These are phyloP conservation scores for Gonapodya sp. DNA, from an alignment of 192 early-diverging fungal species.

Conservation along the genomic window DNA sequence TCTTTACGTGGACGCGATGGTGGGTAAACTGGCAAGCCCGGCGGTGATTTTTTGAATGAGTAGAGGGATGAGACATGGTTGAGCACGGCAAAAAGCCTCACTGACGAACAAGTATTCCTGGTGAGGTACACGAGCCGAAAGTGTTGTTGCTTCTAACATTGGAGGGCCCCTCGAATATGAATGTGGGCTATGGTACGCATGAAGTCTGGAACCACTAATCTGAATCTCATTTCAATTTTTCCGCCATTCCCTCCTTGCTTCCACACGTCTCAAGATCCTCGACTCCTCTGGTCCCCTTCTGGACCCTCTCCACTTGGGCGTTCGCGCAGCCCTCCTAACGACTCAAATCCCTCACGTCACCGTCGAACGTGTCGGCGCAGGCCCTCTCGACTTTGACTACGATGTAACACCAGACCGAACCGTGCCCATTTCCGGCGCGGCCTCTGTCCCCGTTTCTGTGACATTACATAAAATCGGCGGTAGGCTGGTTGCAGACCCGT, in stretches of 20 bases:
- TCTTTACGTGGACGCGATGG: constrained; percentile 80
- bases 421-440: constrained; percentile 61
- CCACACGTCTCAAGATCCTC: constrained; percentile 42
- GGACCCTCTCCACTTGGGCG: constrained; percentile 77
- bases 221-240: constrained; percentile 9
- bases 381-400: constrained; percentile 83
- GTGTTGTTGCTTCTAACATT: background rate
- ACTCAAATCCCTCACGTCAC: constrained; percentile 76
- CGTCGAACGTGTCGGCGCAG: constrained; percentile 70
- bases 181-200: too few relatives aligned
- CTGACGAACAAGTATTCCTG: too few relatives aligned
- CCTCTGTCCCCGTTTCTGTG: constrained; percentile 70
- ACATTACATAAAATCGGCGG: constrained; percentile 80
- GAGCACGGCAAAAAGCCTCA: too few relatives aligned
- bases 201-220: too few relatives aligned
- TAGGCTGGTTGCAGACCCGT: constrained; percentile 77
- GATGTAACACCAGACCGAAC: constrained; percentile 81
- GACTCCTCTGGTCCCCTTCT: constrained; percentile 80
- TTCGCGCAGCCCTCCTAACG: constrained; percentile 78
- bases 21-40: too few relatives aligned
- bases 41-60: too few relatives aligned
- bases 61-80: too few relatives aligned
- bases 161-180: background rate
- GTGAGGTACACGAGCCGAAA: too few relatives aligned
- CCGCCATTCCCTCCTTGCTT: too few relatives aligned